These are phyloP conservation scores for Waitea zeae DNA, from an alignment of 1,284 basidiomycete species.

Conservation along the genomic window DNA sequence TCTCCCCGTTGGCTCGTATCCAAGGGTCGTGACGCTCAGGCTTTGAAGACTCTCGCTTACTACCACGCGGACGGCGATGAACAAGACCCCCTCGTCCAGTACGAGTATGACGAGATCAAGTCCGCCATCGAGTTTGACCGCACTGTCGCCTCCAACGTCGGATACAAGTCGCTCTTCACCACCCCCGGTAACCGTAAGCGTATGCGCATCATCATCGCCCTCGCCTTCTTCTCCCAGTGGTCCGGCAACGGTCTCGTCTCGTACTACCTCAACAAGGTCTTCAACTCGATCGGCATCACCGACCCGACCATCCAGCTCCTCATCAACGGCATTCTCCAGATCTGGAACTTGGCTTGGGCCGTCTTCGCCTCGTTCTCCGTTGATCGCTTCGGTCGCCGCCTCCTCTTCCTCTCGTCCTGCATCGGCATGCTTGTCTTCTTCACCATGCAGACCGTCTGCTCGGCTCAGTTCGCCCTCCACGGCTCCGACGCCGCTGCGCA, in stretches of 20 bases:
- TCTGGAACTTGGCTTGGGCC: slow-evolving; percentile 24
- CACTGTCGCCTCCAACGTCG: slow-evolving; percentile 7
- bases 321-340: slow-evolving; percentile 27
- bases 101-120: slow-evolving; percentile 15
- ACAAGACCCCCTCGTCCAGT: slow-evolving; percentile 39
- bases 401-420: slow-evolving; percentile 25
- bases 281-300: slow-evolving; percentile 33
- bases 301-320: slow-evolving; percentile 30
- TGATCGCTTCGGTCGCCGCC: slow-evolving; percentile 27
- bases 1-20: slow-evolving; percentile 42
- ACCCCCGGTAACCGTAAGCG: slow-evolving; percentile 36
- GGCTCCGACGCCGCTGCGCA: slow-evolving; percentile 19
- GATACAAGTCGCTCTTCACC: slow-evolving; percentile 27
- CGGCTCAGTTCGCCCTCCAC: slow-evolving; percentile 18
- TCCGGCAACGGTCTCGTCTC: slow-evolving; percentile 24
- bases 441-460: slow-evolving; percentile 23
- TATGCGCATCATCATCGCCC: slow-evolving; percentile 34
- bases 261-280: slow-evolving; percentile 29
- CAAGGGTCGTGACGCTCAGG: slow-evolving; percentile 29
- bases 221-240: slow-evolving; percentile 50
- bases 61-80: slow-evolving; percentile 36
- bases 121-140: slow-evolving; percentile 9
- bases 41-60: slow-evolving; percentile 28
- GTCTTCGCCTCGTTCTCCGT: slow-evolving; percentile 22
- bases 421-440: slow-evolving; percentile 23